Percentiles rank a stretch among this genome's conserved stretches.
Conservation (phyloP, 805 yeast species). For the Hanseniaspora thailandica region DNA sequence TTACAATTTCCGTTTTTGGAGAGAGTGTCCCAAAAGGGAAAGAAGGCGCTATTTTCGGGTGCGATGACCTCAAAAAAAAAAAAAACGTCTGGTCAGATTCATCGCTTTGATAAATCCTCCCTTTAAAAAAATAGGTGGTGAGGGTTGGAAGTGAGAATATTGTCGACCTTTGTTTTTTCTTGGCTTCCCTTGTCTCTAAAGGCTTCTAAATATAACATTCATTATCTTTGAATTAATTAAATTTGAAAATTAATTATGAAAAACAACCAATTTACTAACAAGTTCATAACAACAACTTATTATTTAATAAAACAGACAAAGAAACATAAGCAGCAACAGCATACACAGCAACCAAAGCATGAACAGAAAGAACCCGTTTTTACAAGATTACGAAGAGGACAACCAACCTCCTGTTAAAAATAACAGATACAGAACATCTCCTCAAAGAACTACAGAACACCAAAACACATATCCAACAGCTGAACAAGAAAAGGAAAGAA, state of each 20-base stretch:
- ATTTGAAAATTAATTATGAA: not conserved
- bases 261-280: not conserved
- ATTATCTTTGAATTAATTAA: no score
- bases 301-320: not conserved
- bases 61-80: not conserved
- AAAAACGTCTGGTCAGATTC: no score
- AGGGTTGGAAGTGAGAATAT: no score
- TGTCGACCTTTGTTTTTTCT: no score
- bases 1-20: not conserved
- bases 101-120: not conserved
- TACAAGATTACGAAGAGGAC: constrained; percentile 21
- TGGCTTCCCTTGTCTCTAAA: not conserved
- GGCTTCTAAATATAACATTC: not conserved
- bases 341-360: constrained; percentile 11
- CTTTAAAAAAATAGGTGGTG: not conserved
- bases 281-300: not conserved
- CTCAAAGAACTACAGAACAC: constrained; percentile 1
- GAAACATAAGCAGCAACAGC: constrained; percentile 9
- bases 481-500: constrained; percentile 25
- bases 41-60: not conserved
- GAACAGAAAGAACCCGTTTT: constrained; percentile 25
- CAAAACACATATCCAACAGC: constrained; percentile 27
- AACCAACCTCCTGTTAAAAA: constrained; percentile 2
- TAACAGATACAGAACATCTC: not conserved
- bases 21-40: not conserved